Evolutionary conservation across 1,139 yeast species (phyloP).

Genomic region (Nakaseomyces sp.): DNA sequence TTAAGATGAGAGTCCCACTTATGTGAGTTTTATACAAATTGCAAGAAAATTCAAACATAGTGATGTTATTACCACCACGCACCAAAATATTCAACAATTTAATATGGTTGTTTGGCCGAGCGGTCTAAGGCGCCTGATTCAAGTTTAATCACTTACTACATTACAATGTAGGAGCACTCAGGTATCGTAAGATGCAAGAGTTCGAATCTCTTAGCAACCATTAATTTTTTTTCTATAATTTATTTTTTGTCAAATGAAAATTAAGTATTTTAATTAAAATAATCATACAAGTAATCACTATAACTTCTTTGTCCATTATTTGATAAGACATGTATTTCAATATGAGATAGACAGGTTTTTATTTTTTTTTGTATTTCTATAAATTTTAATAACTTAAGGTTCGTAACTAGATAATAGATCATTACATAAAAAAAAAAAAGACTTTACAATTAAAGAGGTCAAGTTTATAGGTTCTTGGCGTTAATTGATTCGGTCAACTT

Average conservation of each 20-base stretch:
- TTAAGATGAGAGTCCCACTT: too few species aligned
- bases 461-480: conserved; percentile 26
- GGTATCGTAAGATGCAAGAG: conserved; percentile 29
- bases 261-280: background rate
- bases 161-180: conserved; percentile 19
- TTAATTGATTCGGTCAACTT: conserved; percentile 65
- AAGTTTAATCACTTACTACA: conserved; percentile 17
- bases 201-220: conserved; percentile 25
- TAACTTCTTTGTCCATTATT: too few species aligned
- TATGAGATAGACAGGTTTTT: background rate
- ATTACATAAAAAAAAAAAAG: too few species aligned
- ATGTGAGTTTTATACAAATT: too few species aligned
- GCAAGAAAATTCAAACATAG: background rate
- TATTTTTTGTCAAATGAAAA: background rate
- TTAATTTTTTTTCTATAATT: conserved; percentile 7
- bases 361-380: background rate
- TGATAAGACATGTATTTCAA: too few species aligned
- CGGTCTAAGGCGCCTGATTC: conserved; percentile 30
- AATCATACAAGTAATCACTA: too few species aligned
- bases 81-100: background rate
- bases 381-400: background rate
- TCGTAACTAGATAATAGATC: too few species aligned
- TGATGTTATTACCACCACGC: background rate
- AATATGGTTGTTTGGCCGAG: conserved; percentile 27
- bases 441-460: too few species aligned